Base-by-base conservation (phyloP, 768 basidiomycete species). In the Naganishia vaughanmartiniae region DNA sequence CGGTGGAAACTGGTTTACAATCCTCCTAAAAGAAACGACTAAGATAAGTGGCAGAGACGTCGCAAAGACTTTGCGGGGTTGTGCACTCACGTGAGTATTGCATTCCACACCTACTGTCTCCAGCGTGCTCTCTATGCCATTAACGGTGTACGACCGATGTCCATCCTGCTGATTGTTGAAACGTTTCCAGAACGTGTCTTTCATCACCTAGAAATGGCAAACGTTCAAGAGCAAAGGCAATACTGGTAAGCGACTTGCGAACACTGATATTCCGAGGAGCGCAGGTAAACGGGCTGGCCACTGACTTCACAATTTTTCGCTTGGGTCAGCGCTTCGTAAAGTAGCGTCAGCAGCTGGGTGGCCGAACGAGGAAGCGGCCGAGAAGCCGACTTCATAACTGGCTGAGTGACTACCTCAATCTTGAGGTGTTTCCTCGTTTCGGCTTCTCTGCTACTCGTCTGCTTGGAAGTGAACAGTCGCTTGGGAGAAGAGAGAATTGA, bases 21-120 rank as follows among this genome's bases (percentile, higher is more conserved):
- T 67, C 34, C 17, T 54, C 51, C 71, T 72, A 39, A 24, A 26
- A 19, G 19, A 4, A 4, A 21, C 3, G 4, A 54, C 14, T 26
- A 39, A 45, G 14, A 19, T 48, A 46, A 46, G 54, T n/a, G 21
- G 15, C 36, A 2, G 10, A 5, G 24, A 24, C 17, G 26, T 4
- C 39, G 34, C 14, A 39, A 19, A n/a, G 2, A 15, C 19, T 30
- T 45, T 31, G 31, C 31, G 9, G 14, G 17, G 54, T 42, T 14
- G 7, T 26, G 21, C 30, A 63, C 67, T 72, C 28, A 48, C 71
- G 31, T 72, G 66, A 15, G 66, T 72, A 51, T 72, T 72, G 31
- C 71, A 72, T 48, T 72, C 71, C 42, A 72, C 67, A 4, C 71
- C 71, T 0, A 72, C 71, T 15, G 71, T 65, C 14, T 55, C 58